Evolutionary conservation across 768 basidiomycete genomes (phyloP).

Genomic region (Hygrophorus pudorinus): DNA sequence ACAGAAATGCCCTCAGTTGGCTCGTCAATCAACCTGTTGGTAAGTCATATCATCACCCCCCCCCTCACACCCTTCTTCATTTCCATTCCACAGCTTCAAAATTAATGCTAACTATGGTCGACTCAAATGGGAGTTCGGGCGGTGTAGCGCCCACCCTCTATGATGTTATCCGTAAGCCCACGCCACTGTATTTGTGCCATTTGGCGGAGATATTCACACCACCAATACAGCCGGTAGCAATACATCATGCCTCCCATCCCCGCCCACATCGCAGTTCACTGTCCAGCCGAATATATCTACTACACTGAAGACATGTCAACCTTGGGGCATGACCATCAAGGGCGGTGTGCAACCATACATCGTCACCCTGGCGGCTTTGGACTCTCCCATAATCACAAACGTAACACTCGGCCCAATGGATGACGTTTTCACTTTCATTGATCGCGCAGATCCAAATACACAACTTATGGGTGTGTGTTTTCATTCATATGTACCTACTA

Average conservation of each 20-base stretch:
- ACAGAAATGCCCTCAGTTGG: conserved; percentile 31
- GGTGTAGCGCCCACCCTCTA: conserved; percentile 27
- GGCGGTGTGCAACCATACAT: conserved; percentile 37
- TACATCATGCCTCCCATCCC: conserved; percentile 9
- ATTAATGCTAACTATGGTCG: conserved; percentile 34
- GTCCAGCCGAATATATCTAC: conserved; percentile 27
- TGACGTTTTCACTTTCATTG: conserved; percentile 31
- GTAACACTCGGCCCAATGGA: conserved; percentile 27
- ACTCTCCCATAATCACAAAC: conserved; percentile 31
- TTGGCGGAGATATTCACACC: not conserved
- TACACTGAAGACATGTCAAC: conserved; percentile 30
- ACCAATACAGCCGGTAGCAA: conserved; percentile 9
- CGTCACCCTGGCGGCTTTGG: conserved; percentile 27
- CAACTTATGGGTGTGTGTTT: conserved; percentile 29
- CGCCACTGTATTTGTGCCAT: not conserved
- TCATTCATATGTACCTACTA: not conserved
- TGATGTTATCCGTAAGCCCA: conserved; percentile 25
- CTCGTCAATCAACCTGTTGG: conserved; percentile 29
- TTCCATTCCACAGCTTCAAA: conserved; percentile 23
- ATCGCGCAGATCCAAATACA: conserved; percentile 26
- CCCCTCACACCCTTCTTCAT: not conserved
- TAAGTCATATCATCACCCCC: conserved; percentile 14
- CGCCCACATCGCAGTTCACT: conserved; percentile 10
- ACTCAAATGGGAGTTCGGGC: conserved; percentile 31
- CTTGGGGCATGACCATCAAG: conserved; percentile 34